These are phyloP conservation scores for Alternaria arbusti DNA, from an alignment of 2,329 filamentous ascomycete species.

Conservation along the genomic window DNA sequence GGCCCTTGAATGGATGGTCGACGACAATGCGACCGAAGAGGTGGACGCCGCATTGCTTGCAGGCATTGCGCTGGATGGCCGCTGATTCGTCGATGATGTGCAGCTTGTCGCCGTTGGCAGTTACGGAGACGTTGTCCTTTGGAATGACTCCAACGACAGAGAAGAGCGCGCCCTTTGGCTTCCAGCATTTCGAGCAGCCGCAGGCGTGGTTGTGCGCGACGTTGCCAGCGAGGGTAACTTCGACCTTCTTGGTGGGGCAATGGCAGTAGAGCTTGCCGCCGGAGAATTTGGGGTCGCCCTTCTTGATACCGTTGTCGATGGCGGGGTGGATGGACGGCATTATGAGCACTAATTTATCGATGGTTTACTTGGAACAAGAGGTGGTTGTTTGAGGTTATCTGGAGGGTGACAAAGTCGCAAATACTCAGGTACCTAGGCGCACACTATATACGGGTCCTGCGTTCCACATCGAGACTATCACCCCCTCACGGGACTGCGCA, in stretches of 20 bases:
- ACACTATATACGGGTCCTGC: conserved; percentile 1
- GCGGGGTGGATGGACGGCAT: conserved; percentile 63
- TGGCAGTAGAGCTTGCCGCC: conserved; percentile 69
- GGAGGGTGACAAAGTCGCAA: background rate
- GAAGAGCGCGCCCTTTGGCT: conserved; percentile 68
- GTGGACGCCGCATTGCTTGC: conserved; percentile 61
- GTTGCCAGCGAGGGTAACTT: conserved; percentile 64
- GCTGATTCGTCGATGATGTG: conserved; percentile 59
- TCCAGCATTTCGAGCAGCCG: conserved; percentile 77
- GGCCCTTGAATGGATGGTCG: conserved; percentile 70
- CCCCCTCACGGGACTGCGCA: conserved; percentile 17
- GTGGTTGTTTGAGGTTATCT: background rate
- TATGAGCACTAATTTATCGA: conserved; percentile 13
- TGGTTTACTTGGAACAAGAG: background rate
- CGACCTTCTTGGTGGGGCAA: conserved; percentile 63
- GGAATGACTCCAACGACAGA: conserved; percentile 68
- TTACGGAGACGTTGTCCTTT: conserved; percentile 60
- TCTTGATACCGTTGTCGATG: conserved; percentile 67
- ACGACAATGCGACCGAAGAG: conserved; percentile 69
- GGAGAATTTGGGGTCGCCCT: conserved; percentile 60
- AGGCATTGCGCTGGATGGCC: conserved; percentile 62
- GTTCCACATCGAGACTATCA: background rate
- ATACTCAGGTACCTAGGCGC: background rate
- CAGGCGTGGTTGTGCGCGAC: conserved; percentile 74
- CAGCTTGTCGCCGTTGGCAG: conserved; percentile 65